Evolutionary conservation across 1,284 basidiomycete species (phyloP), one percentile per base, ranked within the genome.

Genomic region (Cryptococcus sp.): DNA sequence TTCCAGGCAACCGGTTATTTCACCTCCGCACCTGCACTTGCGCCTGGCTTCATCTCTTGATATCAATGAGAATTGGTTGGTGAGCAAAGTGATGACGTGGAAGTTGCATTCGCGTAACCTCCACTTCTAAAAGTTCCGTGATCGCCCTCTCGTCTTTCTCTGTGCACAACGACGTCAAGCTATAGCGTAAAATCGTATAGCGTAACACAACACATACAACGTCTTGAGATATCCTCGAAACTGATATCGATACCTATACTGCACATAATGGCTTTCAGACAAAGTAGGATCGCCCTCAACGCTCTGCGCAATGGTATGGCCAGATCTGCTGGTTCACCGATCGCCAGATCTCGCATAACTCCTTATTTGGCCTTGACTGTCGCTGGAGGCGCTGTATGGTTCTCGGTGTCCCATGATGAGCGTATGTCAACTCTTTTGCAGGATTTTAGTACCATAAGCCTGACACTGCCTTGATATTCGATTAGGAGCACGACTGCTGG

Each of bases 21-120:
- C 31, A 35, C 31, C 13, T 35, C 31, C 31, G 25, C 25, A 35
- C 13, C 31, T 35, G 13, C 27, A 10, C 27, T 31, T n/a, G n/a
- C n/a, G 25, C 25, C 3, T 25, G n/a, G n/a, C 25, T 25, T 25
- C 25, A 25, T 6, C 25, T 25, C 3, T 3, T 25, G 25, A 25
- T 25, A 25, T 25, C 25, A 25, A 35, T 10, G 10, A 35, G 3
- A 35, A 13, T 35, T 35, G 31, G 8, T 35, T 35, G 31, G 31
- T 35, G 10, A 5, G 10, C 31, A 44, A 45, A 53, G 23, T 53
- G 40, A 53, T 53, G 50, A 53, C 40, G 50, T 53, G 50, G 50
- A 53, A 53, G 22, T 2, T 39, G 16, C 15, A 20, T n/a, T 20
- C 31, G 48, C 25, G 27, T 10, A 35, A 35, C 31, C 31, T 35